phyloP scores from a whole-genome alignment of 164 flowering plant genomes.

The Vitis riparia region DNA sequence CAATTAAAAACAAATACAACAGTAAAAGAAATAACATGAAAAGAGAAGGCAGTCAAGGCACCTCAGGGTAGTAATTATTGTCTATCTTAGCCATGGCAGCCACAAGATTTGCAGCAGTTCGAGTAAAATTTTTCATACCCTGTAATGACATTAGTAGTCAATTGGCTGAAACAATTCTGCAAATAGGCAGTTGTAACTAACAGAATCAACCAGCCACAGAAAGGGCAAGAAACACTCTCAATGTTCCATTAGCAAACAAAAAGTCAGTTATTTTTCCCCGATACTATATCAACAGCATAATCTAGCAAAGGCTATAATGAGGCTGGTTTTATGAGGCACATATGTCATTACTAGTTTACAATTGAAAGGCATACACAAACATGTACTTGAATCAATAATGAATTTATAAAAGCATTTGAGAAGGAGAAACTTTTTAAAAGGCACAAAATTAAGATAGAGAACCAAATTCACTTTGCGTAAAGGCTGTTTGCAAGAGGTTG shows the following conservation, averaged over 20 bases:
- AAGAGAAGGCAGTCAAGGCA: conserved; percentile 15
- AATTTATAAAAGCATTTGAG: too few species aligned
- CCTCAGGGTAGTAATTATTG: conserved; percentile 88
- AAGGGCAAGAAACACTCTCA: neutral
- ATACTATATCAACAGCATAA: too few species aligned
- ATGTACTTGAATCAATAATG: too few species aligned
- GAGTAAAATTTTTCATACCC: conserved; percentile 82
- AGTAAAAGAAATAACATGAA: neutral
- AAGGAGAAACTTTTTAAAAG: neutral
- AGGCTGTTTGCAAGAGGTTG: neutral
- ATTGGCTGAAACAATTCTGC: neutral
- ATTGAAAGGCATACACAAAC: too few species aligned
- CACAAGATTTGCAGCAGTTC: conserved; percentile 71
- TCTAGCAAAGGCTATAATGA: too few species aligned
- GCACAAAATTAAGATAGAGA: neutral
- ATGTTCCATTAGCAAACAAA: neutral
- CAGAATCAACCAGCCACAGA: neutral
- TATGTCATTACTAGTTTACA: too few species aligned
- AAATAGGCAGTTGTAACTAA: neutral
- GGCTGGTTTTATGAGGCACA: too few species aligned
- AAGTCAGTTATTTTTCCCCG: too few species aligned
- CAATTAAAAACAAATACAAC: neutral
- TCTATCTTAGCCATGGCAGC: conserved; percentile 73
- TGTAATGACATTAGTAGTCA: conserved; percentile 18
- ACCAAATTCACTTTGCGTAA: neutral